These are phyloP conservation scores for Massariosphaeria phaeospora DNA, from an alignment of 495 filamentous ascomycete genomes.

Conservation along the genomic window DNA sequence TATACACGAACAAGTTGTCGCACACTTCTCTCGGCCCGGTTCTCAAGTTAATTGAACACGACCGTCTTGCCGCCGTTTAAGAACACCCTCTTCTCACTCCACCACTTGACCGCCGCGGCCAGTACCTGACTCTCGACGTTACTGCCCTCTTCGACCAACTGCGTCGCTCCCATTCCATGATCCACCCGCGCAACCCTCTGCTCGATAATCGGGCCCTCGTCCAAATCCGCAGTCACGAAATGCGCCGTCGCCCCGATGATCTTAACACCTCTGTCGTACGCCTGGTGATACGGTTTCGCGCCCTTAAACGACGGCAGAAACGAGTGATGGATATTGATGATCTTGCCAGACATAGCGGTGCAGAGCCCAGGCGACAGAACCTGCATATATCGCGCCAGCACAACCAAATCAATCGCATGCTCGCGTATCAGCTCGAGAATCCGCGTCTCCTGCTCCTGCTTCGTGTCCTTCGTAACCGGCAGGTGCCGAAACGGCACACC, in stretches of 20 bases:
- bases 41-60: slow-evolving; percentile 52
- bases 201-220: slow-evolving; percentile 76
- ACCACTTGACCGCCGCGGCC: slow-evolving; percentile 67
- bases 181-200: slow-evolving; percentile 65
- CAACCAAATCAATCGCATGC: slow-evolving; percentile 64
- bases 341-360: slow-evolving; percentile 63
- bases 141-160: slow-evolving; percentile 64
- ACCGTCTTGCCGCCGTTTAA: slow-evolving; percentile 70
- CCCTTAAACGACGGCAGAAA: slow-evolving; percentile 78
- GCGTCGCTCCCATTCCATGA: slow-evolving; percentile 65
- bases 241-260: slow-evolving; percentile 74
- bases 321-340: slow-evolving; percentile 79
- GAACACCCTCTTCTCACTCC: slow-evolving; percentile 64
- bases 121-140: slow-evolving; percentile 72
- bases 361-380: slow-evolving; percentile 68
- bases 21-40: neutral
- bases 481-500: slow-evolving; percentile 69
- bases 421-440: slow-evolving; percentile 60
- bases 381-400: slow-evolving; percentile 79
- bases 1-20: neutral
- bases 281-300: slow-evolving; percentile 76
- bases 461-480: slow-evolving; percentile 64
- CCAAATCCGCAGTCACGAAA: slow-evolving; percentile 69
- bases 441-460: slow-evolving; percentile 59
- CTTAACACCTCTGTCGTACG: slow-evolving; percentile 71